Conservation (phyloP, 371 early-diverging fungal genomes). For the Actinomortierella ambigua region DNA sequence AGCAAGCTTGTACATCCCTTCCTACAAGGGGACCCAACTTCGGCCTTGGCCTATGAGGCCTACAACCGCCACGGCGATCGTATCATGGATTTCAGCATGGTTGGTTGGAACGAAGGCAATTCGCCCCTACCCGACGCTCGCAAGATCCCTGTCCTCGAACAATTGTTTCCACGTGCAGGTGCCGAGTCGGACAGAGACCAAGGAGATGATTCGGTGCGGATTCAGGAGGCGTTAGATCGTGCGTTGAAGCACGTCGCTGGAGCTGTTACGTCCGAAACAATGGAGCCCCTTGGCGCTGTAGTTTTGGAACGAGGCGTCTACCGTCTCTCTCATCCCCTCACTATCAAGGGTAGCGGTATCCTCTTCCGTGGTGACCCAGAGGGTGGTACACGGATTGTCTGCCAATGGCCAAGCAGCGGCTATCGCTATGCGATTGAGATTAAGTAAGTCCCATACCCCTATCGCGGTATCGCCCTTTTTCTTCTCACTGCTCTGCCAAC, state of each 20-base stretch:
- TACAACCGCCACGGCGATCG: conserved; percentile 53
- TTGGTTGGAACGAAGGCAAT: conserved; percentile 54
- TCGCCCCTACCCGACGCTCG: conserved; percentile 29
- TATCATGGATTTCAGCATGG: conserved; percentile 54
- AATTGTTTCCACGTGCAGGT: conserved; percentile 25
- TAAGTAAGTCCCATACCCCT: conserved; percentile 8
- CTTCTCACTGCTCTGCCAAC: not conserved
- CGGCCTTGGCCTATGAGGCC: conserved; percentile 46
- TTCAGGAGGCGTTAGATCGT: conserved; percentile 50
- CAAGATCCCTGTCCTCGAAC: conserved; percentile 25
- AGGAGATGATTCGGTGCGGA: conserved; percentile 47
- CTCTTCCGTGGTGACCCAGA: conserved; percentile 51
- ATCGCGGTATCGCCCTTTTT: not conserved
- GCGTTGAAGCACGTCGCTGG: conserved; percentile 10
- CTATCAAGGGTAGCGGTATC: conserved; percentile 46
- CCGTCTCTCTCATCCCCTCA: conserved; percentile 42
- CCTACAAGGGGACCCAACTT: not conserved
- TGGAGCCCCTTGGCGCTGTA: conserved; percentile 47
- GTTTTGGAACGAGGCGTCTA: conserved; percentile 48
- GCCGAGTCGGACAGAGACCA: conserved; percentile 26
- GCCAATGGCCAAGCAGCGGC: conserved; percentile 37
- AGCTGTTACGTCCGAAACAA: not conserved
- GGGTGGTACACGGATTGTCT: conserved; percentile 51
- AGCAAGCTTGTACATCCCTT: conserved; percentile 30
- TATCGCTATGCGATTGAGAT: conserved; percentile 35